Base-by-base conservation (phyloP, 1,284 basidiomycete genomes). In the Ceratobasidium theobromae region DNA sequence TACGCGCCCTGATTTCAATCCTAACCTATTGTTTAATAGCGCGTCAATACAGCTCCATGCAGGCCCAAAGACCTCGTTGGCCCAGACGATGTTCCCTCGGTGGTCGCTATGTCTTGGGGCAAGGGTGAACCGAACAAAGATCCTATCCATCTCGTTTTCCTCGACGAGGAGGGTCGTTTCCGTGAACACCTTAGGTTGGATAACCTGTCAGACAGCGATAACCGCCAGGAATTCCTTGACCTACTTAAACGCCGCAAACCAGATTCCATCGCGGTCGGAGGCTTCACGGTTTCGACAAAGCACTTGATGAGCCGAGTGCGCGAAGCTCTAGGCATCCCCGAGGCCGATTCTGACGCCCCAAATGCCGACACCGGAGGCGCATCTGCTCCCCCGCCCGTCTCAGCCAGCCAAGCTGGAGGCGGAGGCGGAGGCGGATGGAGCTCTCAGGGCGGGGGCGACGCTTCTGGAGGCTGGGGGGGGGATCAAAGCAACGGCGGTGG, bases 101-200 rank as follows among this genome's bases (percentile, higher is more conserved):
- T 99, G 3, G 81, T 99, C 40, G 93, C 96, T 3, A 79, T 98
- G 67, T 98, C 96, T 3, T 94, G 95, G 85, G 97, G 97, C 49
- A 89, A 90, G 74, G 97, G 97, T 55, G 94, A 97, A 72, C 92
- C 93, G 41, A 87, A 90, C 71, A 90, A 89, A 72, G 96, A 99
- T 76, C 87, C 89, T 1, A 91, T 98, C 68, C 86, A 88, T 32
- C 79, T 92, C 33, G 89, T 97, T 60, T 91, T 89, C 77, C 76
- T 98, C 57, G 95, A 98, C 73, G 86, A 93, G 70, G 86, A 86
- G 51, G 95, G 95, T 14, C 89, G 92, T 62, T 81, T 97, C 73
- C 89, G 93, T 21, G 92, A 97, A 72, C 88, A 93, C 70, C 85
- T 87, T 60, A 91, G 91, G 73, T 84, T 98, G 62, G 95, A 98